These are phyloP conservation scores for Brassica nigra DNA, from an alignment of 345 rosid species.

Conservation along the genomic window DNA sequence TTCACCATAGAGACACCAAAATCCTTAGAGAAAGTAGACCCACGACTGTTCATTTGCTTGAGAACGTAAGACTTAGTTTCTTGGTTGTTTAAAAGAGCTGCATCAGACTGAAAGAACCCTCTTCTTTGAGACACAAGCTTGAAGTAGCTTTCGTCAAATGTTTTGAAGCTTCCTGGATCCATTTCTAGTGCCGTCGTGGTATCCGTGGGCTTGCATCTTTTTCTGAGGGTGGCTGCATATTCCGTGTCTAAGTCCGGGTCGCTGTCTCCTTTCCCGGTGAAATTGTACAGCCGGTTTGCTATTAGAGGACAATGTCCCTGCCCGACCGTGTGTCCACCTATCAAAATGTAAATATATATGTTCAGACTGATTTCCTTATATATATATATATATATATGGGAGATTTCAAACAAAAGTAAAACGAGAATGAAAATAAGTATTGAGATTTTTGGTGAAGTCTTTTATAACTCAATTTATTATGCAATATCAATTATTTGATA, in stretches of 20 bases:
- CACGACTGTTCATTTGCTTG: slow-evolving; percentile 20
- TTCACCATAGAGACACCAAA: slow-evolving; percentile 71
- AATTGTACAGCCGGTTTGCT: slow-evolving; percentile 59
- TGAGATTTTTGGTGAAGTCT: neutral
- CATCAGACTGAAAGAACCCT: slow-evolving; percentile 65
- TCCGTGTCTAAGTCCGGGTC: slow-evolving; percentile 57
- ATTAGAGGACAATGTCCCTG: slow-evolving; percentile 61
- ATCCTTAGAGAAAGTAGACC: slow-evolving; percentile 56
- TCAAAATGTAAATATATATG: neutral
- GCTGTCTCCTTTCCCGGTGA: slow-evolving; percentile 59
- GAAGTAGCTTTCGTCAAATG: slow-evolving; percentile 58
- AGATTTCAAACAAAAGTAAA: neutral
- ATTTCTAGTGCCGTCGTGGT: slow-evolving; percentile 55
- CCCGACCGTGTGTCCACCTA: slow-evolving; percentile 75
- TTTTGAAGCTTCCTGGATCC: slow-evolving; percentile 71
- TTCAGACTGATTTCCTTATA: neutral
- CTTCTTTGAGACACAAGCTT: slow-evolving; percentile 56
- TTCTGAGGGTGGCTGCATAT: slow-evolving; percentile 38
- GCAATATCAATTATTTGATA: no score
- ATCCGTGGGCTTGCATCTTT: slow-evolving; percentile 53
- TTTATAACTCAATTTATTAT: no score
- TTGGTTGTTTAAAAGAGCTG: slow-evolving; percentile 55
- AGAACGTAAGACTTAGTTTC: slow-evolving; percentile 53
- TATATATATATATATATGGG: no score
- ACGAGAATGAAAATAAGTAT: neutral